A percentile compares a stretch with the other conserved stretches of the same genome.
phyloP scores from a whole-genome alignment of 305 asterid genomes.

The Plantago lanceolata region DNA sequence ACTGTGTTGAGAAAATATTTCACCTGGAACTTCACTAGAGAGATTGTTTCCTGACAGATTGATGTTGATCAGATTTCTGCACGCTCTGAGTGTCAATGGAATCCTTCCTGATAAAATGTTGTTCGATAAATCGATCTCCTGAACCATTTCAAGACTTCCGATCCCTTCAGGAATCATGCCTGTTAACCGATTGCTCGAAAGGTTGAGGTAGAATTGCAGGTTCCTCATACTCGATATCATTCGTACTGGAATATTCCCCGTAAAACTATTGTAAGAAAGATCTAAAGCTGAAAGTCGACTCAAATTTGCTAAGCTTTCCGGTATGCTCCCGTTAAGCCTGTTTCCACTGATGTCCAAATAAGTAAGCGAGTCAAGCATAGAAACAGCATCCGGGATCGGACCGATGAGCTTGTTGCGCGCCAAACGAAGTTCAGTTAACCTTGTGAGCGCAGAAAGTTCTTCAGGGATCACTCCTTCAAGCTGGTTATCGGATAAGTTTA shows the following conservation, averaged over 20 bases:
- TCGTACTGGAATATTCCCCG: conserved; percentile 46
- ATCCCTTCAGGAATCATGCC: conserved; percentile 66
- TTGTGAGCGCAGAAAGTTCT: conserved; percentile 46
- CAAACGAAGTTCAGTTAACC: conserved; percentile 47
- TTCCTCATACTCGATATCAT: conserved; percentile 49
- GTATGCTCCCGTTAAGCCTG: conserved; percentile 56
- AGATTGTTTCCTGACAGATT: conserved; percentile 61
- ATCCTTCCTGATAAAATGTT: conserved; percentile 56
- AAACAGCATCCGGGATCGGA: conserved; percentile 46
- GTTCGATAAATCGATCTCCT: conserved; percentile 58
- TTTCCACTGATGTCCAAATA: conserved; percentile 60
- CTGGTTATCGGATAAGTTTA: conserved; percentile 37
- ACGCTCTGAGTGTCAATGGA: conserved; percentile 41
- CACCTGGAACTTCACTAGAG: conserved; percentile 41
- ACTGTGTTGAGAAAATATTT: conserved; percentile 34
- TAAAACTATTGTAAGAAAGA: conserved; percentile 55
- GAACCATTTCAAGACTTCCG: conserved; percentile 65
- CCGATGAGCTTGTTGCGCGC: conserved; percentile 48
- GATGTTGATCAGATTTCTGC: conserved; percentile 54
- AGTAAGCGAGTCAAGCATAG: conserved; percentile 45
- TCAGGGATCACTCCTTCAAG: conserved; percentile 59
- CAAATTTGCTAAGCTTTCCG: conserved; percentile 42
- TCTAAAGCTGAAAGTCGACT: conserved; percentile 41
- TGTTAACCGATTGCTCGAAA: conserved; percentile 52
- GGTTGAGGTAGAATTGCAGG: conserved; percentile 58